A percentile compares a stretch with the other conserved stretches of the same genome.
Evolutionary conservation across 139 green algal species (phyloP).

Genomic region (Chlamydomonas schloesseri): DNA sequence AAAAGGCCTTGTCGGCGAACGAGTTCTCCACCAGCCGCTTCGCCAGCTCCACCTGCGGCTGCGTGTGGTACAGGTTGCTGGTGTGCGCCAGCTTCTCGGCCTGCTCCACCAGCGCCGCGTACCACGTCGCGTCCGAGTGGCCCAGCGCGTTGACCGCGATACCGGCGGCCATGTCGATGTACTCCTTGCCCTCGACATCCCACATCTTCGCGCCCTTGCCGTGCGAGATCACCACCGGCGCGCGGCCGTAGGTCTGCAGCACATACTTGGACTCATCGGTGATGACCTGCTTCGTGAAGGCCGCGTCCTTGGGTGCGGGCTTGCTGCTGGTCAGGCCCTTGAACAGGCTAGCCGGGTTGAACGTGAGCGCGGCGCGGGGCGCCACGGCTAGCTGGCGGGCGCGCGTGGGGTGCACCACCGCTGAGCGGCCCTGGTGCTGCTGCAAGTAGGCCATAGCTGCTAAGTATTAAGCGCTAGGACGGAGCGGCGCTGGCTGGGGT

Average conservation of each 20-base stretch:
- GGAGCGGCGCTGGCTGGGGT: too few relatives aligned
- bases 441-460: background rate
- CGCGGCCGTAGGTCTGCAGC: constrained; percentile 88
- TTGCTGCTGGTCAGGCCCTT: background rate
- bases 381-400: background rate
- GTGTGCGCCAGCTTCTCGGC: constrained; percentile 88
- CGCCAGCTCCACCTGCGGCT: constrained; percentile 90
- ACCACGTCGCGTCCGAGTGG: constrained; percentile 89
- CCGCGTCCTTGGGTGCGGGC: background rate
- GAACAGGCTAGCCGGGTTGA: constrained; percentile 75
- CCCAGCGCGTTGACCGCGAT: constrained; percentile 98
- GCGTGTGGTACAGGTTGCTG: constrained; percentile 98
- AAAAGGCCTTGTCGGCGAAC: constrained; percentile 98
- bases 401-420: too few relatives aligned
- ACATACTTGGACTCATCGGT: constrained; percentile 80
- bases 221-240: constrained; percentile 82
- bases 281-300: constrained; percentile 49
- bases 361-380: background rate
- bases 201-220: constrained; percentile 87
- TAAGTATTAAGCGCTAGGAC: too few relatives aligned
- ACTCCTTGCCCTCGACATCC: constrained; percentile 86
- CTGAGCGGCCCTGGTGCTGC: background rate
- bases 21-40: constrained; percentile 87
- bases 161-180: constrained; percentile 96
- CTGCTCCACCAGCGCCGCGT: constrained; percentile 87